phyloP scores from a whole-genome alignment of 164 flowering plant genomes.

The Chloranthus sessilifolius region DNA sequence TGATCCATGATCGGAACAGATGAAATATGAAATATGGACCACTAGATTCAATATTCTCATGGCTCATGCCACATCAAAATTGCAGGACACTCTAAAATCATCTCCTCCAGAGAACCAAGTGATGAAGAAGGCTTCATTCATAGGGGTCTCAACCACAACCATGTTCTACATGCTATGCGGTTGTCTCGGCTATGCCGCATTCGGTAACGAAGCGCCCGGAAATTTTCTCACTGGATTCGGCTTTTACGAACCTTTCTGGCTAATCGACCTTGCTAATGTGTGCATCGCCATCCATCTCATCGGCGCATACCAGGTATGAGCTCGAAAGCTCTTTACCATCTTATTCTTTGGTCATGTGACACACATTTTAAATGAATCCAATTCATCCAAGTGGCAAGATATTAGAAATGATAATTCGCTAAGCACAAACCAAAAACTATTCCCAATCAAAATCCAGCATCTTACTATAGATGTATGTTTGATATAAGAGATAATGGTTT shows the following conservation, averaged over 20 bases:
- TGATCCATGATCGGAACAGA: too few species aligned
- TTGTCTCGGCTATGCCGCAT: conserved; percentile 65
- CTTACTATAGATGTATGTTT: too few species aligned
- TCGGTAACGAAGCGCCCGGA: conserved; percentile 74
- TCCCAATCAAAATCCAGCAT: too few species aligned
- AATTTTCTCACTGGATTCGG: conserved; percentile 82
- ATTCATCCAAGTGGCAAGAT: too few species aligned
- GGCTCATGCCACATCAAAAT: background rate
- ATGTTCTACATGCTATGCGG: conserved; percentile 64
- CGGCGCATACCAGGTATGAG: conserved; percentile 78
- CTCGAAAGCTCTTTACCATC: background rate
- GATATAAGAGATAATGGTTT: too few species aligned
- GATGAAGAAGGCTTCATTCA: conserved; percentile 55
- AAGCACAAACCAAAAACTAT: too few species aligned
- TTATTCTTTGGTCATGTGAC: too few species aligned
- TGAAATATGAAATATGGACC: too few species aligned
- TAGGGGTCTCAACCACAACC: conserved; percentile 41
- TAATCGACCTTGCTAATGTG: conserved; percentile 55
- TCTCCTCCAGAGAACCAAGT: conserved; percentile 53
- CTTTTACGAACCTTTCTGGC: conserved; percentile 82
- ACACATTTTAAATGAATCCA: too few species aligned
- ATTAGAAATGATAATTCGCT: too few species aligned
- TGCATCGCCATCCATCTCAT: conserved; percentile 62
- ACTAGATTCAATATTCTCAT: too few species aligned
- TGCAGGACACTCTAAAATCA: conserved; percentile 58